Evolutionary conservation across 2,329 filamentous ascomycete genomes (phyloP), one percentile per base, ranked within the genome.

Genomic region (Beauveria brongniartii): DNA sequence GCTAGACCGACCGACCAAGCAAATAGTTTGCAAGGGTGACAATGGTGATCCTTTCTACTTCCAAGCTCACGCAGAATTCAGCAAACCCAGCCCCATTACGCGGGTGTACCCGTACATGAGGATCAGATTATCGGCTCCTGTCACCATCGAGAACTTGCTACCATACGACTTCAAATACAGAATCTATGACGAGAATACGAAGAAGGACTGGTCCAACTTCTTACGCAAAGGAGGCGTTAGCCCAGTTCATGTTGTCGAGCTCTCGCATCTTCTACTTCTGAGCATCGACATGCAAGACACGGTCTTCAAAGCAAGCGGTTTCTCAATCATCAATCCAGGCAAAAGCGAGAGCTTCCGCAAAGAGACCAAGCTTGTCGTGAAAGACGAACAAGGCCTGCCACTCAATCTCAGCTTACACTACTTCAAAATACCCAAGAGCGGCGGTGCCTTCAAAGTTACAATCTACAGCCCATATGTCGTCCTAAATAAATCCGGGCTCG

Each of bases 101-200:
- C 89, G 87, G 61, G 83, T 88, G 63, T 99, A 99, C 70, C 94
- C 94, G 0, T 94, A 94, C 72, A 97, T 99, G 94, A 87, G 86
- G 62, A 82, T 99, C 65, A 90, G 92, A 66, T 82, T 99, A 3
- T 96, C 91, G 26, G 93, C 94, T 0, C 94, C 95, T 0, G 85
- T 99, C 16, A 93, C 96, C 55, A 82, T 99, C 5, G 93, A 99
- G 73, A 99, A 99, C 66, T 78, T 99, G 48, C 77, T 99, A 43
- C 94, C 94, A 0, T 97, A 94, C 70, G 94, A 99, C 74, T 99
- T 99, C 84, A 97, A 99, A 74, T 99, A 99, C 73, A 87, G 93
- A 60, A 97, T 99, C 60, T 99, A 97, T 70, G 94, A 99, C 78
- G 97, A 95, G 77, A 95, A 96, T 72, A 97, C 92, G 0, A 95